Evolutionary conservation across 1,139 yeast genomes (phyloP), one percentile per base, ranked within the genome.

Genomic region (Suhomyces taliae): DNA sequence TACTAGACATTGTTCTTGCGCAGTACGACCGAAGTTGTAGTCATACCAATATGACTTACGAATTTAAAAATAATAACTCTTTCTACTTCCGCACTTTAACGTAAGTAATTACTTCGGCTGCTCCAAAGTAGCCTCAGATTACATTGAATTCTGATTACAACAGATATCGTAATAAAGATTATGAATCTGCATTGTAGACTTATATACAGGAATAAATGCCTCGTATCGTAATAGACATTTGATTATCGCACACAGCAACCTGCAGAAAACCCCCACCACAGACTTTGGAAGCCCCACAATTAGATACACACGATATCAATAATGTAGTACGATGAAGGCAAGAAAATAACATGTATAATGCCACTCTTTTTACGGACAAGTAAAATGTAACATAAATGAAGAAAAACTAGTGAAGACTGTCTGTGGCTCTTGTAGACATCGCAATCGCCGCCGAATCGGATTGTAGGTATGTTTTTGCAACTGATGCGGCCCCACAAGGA

Each of bases 221-320:
- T 29, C 32, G 32, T 29, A 29, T 29, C 32, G 6, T 3, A 29
- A 29, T 9, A 29, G 32, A 7, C 32, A 11, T 29, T 29, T 29
- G 32, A 11, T 29, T 4, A 29, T 29, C 7, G 32, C 32, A 11
- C 32, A 29, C 32, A 4, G 6, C 32, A 29, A 29, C 32, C 32
- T 6, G 32, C 32, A 29, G 32, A 29, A 29, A 29, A 11, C 24
- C 45, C 45, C 45, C 46, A 39, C 46, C 35, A 36, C 39, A 31
- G 32, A 32, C 33, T 27, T 36, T 39, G 34, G 29, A 37, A 34
- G 41, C 46, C 45, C 46, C 46, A 34, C 46, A 39, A n/a, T 39
- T 34, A 44, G 40, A 39, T 36, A 34, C 46, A 44, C 46, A 44
- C 46, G 46, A 44, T 44, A 36, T 35, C 42, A 33, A 38, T 34